A percentile compares a stretch with the other conserved stretches of the same genome.
These are phyloP conservation scores for Aspergillus asperescens DNA, from an alignment of 495 filamentous ascomycete genomes.

Conservation along the genomic window DNA sequence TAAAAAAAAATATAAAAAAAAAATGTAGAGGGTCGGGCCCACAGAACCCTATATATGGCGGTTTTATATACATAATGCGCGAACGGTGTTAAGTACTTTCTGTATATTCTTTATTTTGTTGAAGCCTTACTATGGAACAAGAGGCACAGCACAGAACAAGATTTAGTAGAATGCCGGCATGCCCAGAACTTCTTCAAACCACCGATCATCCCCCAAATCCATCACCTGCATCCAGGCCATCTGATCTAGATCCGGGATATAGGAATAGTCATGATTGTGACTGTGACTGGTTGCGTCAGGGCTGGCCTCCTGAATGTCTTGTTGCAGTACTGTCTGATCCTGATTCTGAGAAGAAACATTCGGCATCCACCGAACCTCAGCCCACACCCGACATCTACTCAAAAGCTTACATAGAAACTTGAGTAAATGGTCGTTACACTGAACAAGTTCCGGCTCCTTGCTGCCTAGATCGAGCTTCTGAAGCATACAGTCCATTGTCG, in stretches of 20 bases:
- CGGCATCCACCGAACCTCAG: slow-evolving; percentile 15
- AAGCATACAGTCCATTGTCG: slow-evolving; percentile 26
- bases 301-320: neutral
- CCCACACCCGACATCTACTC: slow-evolving; percentile 22
- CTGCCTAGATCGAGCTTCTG: slow-evolving; percentile 22
- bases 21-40: no score
- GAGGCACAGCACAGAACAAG: no score
- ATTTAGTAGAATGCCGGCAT: slow-evolving; percentile 10
- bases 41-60: no score
- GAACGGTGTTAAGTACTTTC: no score
- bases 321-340: neutral
- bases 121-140: no score
- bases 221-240: slow-evolving; percentile 29
- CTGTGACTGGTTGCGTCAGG: slow-evolving; percentile 4
- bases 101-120: no score
- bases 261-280: neutral
- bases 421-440: slow-evolving; percentile 27
- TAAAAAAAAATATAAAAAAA: no score
- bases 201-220: slow-evolving; percentile 28
- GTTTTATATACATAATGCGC: no score
- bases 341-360: no score
- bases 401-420: slow-evolving; percentile 25
- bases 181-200: slow-evolving; percentile 26
- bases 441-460: slow-evolving; percentile 20
- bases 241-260: slow-evolving; percentile 24